Evolutionary conservation across 2,329 filamentous ascomycete genomes (phyloP), one percentile per base, ranked within the genome.

Genomic region (Mollisia scopiformis): DNA sequence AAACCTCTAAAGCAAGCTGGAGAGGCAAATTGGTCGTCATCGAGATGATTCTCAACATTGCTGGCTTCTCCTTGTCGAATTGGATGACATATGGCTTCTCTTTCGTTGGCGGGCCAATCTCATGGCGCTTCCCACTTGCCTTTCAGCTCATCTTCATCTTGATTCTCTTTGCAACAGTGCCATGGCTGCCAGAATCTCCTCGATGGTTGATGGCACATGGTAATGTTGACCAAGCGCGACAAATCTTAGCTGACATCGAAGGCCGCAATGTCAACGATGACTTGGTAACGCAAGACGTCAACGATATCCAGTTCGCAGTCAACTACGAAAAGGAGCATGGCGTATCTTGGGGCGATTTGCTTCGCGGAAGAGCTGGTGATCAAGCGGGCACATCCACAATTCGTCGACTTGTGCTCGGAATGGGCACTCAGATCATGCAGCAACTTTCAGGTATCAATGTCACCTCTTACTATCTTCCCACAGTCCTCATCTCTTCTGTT

Each of bases 41-140:
- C n/a, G 47, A 55, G 35, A 54, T 50, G 49, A 51, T 58, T 21
- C 31, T 51, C 21, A 58, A 59, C 31, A 58, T 56, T 41, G 80
- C 81, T 3, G 51, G 84, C 5, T 30, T 58, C 80, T 72, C 76
- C 84, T 33, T 81, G 79, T 1, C 85, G 85, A 71, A 86, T 83
- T 83, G 78, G 86, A 46, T 46, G 58, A 83, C 85, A 62, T 79
- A 83, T 30, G 84, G 82, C 25, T 75, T 84, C 60, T 82, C 79
- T 6, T 84, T 82, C 63, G 78, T 79, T 16, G 57, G 6, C 79
- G 74, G 4, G 73, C 76, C 43, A 78, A 76, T 81, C 35, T 71
- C 77, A 19, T 80, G 81, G 85, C 78, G 85, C 2, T 86, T 87
- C 49, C 78, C 79, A 0, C 66, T 81, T 2, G 79, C 76, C 0